Base-by-base conservation (phyloP, 345 rosid genomes). In the Toxicodendron radicans region DNA sequence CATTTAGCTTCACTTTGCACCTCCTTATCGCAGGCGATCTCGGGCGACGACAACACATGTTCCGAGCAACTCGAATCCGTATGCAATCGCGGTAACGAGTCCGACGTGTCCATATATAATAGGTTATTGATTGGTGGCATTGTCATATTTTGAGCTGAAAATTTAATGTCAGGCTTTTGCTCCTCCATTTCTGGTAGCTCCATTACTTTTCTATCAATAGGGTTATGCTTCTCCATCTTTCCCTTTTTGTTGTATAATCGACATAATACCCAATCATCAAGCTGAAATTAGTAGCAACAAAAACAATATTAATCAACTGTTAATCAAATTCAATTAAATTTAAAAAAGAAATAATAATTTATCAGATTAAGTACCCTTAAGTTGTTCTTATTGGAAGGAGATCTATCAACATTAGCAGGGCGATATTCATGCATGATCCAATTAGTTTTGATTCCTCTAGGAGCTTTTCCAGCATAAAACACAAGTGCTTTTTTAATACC, bases 381-480 rank as follows among this genome's bases (percentile, higher is more conserved):
- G 59, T 82, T 87, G 77, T 73, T 86, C 60, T 78, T 92, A 68
- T 81, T 87, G 76, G 81, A 71, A 45, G 97, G 91, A 20, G 97
- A 88, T 43, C 99, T 80, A 63, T 94, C 92, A 14, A 91, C 95
- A 76, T 92, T 86, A 10, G 95, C 91, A 16, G 90, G 92, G 46
- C 98, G 97, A 71, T 94, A 94, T 63, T 94, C 98, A 3, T 94
- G 98, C 98, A 94, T 94, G 53, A 94, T 94, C 99, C 99, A 94
- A 43, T 94, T 92, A 71, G 98, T 94, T 72, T 92, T 94, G 45
- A 89, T 58, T 9, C 96, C 97, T 70, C 78, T 86, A 0, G 97
- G 97, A 20, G 99, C 93, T 77, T 94, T 94, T 0, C 98, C 98
- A 0, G 97, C 89, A 65, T 92, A 94, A 73, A 94, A 94, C 59